Evolutionary conservation across 306 rosid genomes (phyloP), one percentile per base, ranked within the genome.

Genomic region (Prosopis cineraria): DNA sequence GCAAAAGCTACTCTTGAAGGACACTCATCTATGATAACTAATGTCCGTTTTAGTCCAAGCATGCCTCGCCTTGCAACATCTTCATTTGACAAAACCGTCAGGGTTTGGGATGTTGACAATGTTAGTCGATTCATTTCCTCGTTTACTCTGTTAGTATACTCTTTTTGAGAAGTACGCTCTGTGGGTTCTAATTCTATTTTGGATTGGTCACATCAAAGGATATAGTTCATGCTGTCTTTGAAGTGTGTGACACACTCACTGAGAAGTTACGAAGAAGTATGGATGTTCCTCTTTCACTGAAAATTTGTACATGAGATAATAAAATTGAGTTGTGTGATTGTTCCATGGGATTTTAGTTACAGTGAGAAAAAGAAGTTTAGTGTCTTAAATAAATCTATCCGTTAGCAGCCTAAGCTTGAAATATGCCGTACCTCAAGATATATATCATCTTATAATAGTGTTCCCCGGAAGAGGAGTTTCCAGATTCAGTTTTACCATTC

Each of bases 31-130:
- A 36, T 95, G 74, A 90, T 95, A 62, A 95, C 98, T 5, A 98
- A 95, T 86, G 97, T 95, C 60, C 97, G 98, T 52, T 95, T 95
- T 78, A 92, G 98, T 82, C 93, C 98, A 27, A 95, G 89, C 92
- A 86, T 87, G 90, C 83, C 92, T 1, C 98, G 96, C 12, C 89
- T 92, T 52, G 98, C 98, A 70, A 95, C 98, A 53, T 92, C 98
- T 72, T 95, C 98, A 43, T 95, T 92, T 31, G 98, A 95, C 85
- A 91, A 88, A 89, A 91, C 98, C 65, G 98, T 95, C 82, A 72
- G 98, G 87, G 98, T 95, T 82, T 95, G 98, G 98, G 98, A 92
- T 79, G 95, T 89, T 52, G 98, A 95, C 58, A 95, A 88, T 88
- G 98, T 92, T 62, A 95, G 95, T 92, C 27, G 30, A 86, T 72